A percentile compares a stretch with the other conserved stretches of the same genome.
These are phyloP conservation scores for Colletotrichum chrysophilum DNA, from an alignment of 2,329 filamentous ascomycete species.

Conservation along the genomic window DNA sequence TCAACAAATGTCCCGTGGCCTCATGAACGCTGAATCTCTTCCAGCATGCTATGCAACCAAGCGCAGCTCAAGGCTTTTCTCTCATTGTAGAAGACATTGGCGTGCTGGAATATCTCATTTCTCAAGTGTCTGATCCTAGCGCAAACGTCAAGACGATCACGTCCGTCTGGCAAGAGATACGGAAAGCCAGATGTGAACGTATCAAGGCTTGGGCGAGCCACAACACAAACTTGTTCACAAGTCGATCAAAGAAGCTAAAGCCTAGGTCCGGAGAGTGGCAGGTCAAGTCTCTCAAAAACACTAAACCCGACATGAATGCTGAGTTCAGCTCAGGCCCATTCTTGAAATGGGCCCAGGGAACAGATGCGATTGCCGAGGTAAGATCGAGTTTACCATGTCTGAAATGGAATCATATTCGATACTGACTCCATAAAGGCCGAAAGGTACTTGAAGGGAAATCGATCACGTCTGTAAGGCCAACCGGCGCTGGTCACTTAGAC, in stretches of 20 bases:
- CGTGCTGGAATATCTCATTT: background rate
- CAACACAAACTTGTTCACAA: constrained; percentile 5
- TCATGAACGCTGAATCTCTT: fast-evolving
- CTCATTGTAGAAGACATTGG: background rate
- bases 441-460: no score
- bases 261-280: background rate
- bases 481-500: no score
- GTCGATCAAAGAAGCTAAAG: background rate
- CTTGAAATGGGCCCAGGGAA: background rate
- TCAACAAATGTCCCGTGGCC: fast-evolving
- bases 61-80: background rate
- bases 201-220: constrained; percentile 22
- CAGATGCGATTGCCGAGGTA: background rate
- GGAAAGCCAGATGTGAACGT: constrained; percentile 24
- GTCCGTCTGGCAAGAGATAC: constrained; percentile 22
- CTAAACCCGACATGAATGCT: background rate
- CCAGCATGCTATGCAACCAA: background rate
- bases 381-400: background rate
- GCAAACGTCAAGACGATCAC: background rate
- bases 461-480: no score
- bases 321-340: background rate
- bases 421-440: no score
- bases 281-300: background rate
- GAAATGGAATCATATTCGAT: no score
- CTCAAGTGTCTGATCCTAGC: background rate